Evolutionary conservation across 768 basidiomycete species (phyloP), one percentile per base, ranked within the genome.

Genomic region (Tricholoma sp.): DNA sequence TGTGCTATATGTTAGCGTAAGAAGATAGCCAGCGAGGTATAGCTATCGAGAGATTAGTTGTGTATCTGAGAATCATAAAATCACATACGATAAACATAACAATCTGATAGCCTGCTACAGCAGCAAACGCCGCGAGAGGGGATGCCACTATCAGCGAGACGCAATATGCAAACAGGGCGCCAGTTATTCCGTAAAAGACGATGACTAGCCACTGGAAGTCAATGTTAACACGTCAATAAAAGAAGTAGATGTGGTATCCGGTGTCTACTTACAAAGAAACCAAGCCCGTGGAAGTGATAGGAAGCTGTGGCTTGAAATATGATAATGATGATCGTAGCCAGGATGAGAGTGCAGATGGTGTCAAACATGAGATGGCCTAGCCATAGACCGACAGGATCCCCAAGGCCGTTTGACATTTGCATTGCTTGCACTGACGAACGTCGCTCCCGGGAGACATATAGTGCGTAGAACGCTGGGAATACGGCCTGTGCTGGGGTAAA

Each of bases 341-440:
- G 66, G n/a, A 86, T 68, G 13, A 85, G 60, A 3, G 80, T 77
- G 57, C 81, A 78, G 9, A 87, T 76, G 7, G 81, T 76, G 63
- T 92, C 90, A 68, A 88, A 89, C 64, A 87, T 71, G 13, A 91
- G 75, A 68, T 92, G 90, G 2, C 90, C 90, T 3, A 92, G 72
- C 88, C 89, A 90, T 44, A 91, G 72, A 2, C 86, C 88, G 49
- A 83, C 67, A 17, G 87, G 84, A 62, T 89, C 76, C 1, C 83
- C 77, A 28, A 91, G 68, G 1, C 89, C 89, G 66, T 91, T 89
- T 34, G 86, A 88, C 34, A 87, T 73, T 63, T 91, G 89, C 86
- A 91, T 92, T 2, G 89, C 86, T 65, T 91, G 88, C 0, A 91
- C 86, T 2, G 83, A 82, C 0, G 84, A 81, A 2, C 82, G 78